Base-by-base conservation (phyloP, 495 filamentous ascomycete genomes). In the Lophium mytilinum region DNA sequence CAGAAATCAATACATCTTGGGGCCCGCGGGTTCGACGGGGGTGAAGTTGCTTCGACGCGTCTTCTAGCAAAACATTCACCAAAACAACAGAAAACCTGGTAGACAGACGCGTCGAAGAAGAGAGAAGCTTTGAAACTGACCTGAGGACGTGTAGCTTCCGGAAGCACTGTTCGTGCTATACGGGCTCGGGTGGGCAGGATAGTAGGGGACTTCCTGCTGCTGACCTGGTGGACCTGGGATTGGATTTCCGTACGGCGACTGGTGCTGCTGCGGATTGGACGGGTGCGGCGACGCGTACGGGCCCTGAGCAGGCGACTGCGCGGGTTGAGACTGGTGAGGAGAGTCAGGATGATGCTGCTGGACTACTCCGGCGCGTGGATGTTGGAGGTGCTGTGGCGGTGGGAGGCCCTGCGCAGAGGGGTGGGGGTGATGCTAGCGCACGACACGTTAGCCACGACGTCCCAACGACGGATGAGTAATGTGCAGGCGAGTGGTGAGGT, bases 231-330 rank as follows among this genome's bases (percentile, higher is more conserved):
- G 57, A 48, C 63, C 65, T 45, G 63, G 68, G 24, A 72, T 58
- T 12, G 62, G 53, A 17, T 61, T 65, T 36, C 69, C 62, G 69
- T 74, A 74, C 0, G 72, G 72, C 17, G 70, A 72, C 37, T 70
- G 70, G 59, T 73, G 70, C 52, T 67, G 70, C 40, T 57, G 67
- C 4, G 60, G 68, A 49, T 61, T 66, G 0, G 70, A 65, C 24
- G 70, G 60, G 55, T 72, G 70, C 53, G 71, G 71, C 33, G 71
- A 71, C 9, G 68, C 61, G 66, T 73, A 74, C 14, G 66, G 65
- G 42, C 69, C 69, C 39, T 63, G 68, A 37, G 64, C 53, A 11
- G 67, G 54, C 42, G 66, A 50, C 40, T 72, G 71, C 15, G 63
- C 52, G 8, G 55, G 54, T 47, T 67, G 67, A n/a, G 59, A 50